These are phyloP conservation scores for Tylopilus sp. DNA, from an alignment of 1,284 basidiomycete species.

Conservation along the genomic window DNA sequence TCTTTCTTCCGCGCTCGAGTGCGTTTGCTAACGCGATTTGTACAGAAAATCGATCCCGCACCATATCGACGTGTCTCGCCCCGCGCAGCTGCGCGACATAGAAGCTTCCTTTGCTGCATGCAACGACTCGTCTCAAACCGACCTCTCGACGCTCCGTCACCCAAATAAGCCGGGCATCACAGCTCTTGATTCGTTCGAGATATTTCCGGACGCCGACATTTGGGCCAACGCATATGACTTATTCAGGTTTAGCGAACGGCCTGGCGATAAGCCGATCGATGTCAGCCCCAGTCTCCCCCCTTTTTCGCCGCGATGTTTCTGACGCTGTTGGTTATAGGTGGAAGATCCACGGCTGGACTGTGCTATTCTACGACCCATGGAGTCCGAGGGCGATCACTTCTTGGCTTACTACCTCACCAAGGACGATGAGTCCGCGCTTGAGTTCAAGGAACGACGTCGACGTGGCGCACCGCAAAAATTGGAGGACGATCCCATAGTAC, in stretches of 20 bases:
- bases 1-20: neutral
- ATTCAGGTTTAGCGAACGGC: conserved; percentile 84
- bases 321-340: conserved; percentile 40
- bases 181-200: conserved; percentile 79
- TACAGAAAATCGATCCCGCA: conserved; percentile 50
- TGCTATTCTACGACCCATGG: conserved; percentile 81
- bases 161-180: conserved; percentile 74
- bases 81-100: conserved; percentile 77
- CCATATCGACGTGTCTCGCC: conserved; percentile 69
- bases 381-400: conserved; percentile 81
- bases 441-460: conserved; percentile 50
- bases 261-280: conserved; percentile 68
- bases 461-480: conserved; percentile 40
- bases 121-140: conserved; percentile 48
- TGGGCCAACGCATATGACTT: conserved; percentile 89
- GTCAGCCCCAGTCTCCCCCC: conserved; percentile 35
- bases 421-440: conserved; percentile 65
- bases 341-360: conserved; percentile 76
- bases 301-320: neutral
- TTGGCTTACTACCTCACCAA: conserved; percentile 84
- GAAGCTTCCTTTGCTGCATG: conserved; percentile 73
- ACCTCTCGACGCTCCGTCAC: conserved; percentile 60
- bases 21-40: neutral
- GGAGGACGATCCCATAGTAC: conserved; percentile 47
- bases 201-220: conserved; percentile 81